Conservation (phyloP, 2,329 filamentous ascomycete species). For the Aspergillus uvarum region DNA sequence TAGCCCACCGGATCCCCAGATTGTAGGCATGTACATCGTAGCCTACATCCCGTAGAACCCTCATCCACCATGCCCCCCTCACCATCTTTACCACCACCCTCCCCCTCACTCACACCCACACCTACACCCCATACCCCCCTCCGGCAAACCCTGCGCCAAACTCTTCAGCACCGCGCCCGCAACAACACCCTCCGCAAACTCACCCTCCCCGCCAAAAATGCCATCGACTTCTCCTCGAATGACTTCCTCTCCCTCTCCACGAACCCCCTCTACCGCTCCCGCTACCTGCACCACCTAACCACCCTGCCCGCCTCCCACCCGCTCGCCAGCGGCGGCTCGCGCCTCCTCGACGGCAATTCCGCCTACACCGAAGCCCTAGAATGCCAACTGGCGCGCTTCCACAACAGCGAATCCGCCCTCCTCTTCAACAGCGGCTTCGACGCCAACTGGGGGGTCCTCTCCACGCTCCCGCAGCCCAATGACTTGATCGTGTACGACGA, state of each 20-base stretch:
- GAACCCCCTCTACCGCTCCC: constrained; percentile 47
- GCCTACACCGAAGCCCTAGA: constrained; percentile 61
- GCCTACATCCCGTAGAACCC: background rate
- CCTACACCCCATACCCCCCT: constrained; percentile 13
- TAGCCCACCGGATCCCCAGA: no score
- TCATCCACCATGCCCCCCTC: background rate
- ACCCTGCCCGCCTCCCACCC: constrained; percentile 37
- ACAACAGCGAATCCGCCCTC: constrained; percentile 57
- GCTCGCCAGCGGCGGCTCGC: constrained; percentile 59
- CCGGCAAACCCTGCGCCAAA: constrained; percentile 29
- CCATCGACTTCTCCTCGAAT: constrained; percentile 63
- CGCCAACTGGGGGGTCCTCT: constrained; percentile 65
- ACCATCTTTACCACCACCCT: background rate
- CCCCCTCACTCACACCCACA: background rate
- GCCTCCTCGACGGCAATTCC: constrained; percentile 66
- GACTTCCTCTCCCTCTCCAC: constrained; percentile 62
- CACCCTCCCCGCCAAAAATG: constrained; percentile 44
- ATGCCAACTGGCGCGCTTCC: constrained; percentile 58
- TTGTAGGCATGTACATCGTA: no score
- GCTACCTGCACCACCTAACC: constrained; percentile 51
- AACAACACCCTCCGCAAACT: constrained; percentile 49
- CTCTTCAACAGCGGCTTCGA: constrained; percentile 67
- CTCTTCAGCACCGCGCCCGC: constrained; percentile 41
- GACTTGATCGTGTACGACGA: constrained; percentile 72
- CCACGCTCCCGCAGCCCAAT: constrained; percentile 58